Conservation (phyloP, 352 stramenopile species). For the Globisporangium carolinianum region DNA sequence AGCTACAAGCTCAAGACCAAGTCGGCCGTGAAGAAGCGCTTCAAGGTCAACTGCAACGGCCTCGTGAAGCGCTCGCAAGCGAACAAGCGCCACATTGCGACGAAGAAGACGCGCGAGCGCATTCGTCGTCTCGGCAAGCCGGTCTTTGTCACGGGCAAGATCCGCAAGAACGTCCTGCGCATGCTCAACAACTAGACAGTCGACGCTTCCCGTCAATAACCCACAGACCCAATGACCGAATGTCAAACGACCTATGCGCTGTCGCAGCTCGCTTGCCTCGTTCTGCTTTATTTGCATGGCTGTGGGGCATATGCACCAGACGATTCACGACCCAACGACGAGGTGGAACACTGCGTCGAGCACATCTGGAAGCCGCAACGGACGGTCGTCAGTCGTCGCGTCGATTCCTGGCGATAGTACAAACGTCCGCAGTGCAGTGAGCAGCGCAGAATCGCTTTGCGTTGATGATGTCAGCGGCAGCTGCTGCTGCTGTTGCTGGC, state of each 20-base stretch:
- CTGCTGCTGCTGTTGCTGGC: background rate
- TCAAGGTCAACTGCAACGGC: slow-evolving; percentile 75
- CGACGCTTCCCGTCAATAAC: background rate
- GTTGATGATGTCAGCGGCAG: background rate
- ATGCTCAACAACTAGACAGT: slow-evolving; percentile 45
- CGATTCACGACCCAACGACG: slow-evolving; percentile 4
- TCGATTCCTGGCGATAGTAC: background rate
- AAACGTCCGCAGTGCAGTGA: slow-evolving; percentile 3
- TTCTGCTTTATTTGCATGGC: background rate
- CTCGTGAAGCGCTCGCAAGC: slow-evolving; percentile 71
- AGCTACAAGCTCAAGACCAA: slow-evolving; percentile 84
- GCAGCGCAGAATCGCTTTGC: background rate
- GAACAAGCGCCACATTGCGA: slow-evolving; percentile 82
- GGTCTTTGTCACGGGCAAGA: slow-evolving; percentile 62
- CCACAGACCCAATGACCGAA: background rate
- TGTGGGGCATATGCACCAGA: background rate
- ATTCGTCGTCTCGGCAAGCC: slow-evolving; percentile 70
- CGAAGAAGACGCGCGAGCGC: slow-evolving; percentile 77
- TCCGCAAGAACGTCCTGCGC: slow-evolving; percentile 77
- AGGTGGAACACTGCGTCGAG: slow-evolving; percentile 6
- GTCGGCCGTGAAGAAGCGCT: slow-evolving; percentile 79
- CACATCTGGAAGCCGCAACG: slow-evolving; percentile 4
- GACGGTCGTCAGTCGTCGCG: background rate
- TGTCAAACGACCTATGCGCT: too few species aligned
- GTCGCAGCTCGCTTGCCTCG: too few species aligned